Conservation (phyloP, 2,329 filamentous ascomycete species). For the Alternaria sp. region DNA sequence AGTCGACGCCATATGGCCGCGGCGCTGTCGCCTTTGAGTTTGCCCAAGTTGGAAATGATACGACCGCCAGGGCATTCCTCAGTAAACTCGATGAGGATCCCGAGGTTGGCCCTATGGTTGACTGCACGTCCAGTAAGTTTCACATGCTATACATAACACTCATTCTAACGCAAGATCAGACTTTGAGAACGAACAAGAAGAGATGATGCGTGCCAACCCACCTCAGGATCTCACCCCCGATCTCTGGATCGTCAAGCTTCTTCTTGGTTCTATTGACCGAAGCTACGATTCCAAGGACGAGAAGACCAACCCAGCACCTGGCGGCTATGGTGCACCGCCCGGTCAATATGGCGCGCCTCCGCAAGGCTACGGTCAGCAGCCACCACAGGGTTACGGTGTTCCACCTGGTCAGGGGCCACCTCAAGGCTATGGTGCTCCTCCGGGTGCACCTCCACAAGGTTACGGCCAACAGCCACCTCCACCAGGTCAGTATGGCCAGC, state of each 20-base stretch:
- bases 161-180: constrained; percentile 53
- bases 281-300: constrained; percentile 73
- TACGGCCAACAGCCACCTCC: constrained; percentile 27
- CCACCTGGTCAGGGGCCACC: constrained; percentile 25
- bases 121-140: constrained; percentile 72
- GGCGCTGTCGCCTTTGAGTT: constrained; percentile 73
- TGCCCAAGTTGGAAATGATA: constrained; percentile 73
- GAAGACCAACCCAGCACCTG: constrained; percentile 56
- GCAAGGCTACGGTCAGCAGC: constrained; percentile 26
- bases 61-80: constrained; percentile 70
- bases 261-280: constrained; percentile 71
- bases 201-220: constrained; percentile 69
- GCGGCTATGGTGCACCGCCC: constrained; percentile 43
- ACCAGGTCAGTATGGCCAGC: constrained; percentile 30
- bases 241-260: constrained; percentile 72
- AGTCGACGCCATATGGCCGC: constrained; percentile 62
- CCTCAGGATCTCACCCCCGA: constrained; percentile 71
- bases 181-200: constrained; percentile 72
- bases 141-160: not conserved
- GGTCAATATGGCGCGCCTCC: constrained; percentile 43
- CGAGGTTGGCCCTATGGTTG: constrained; percentile 67
- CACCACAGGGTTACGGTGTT: constrained; percentile 18
- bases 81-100: constrained; percentile 70
- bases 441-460: constrained; percentile 26
- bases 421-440: constrained; percentile 35